A percentile compares a stretch with the other conserved stretches of the same genome.
These are phyloP conservation scores for Colletotrichum eleusines DNA, from an alignment of 2,329 filamentous ascomycete species.

Conservation along the genomic window DNA sequence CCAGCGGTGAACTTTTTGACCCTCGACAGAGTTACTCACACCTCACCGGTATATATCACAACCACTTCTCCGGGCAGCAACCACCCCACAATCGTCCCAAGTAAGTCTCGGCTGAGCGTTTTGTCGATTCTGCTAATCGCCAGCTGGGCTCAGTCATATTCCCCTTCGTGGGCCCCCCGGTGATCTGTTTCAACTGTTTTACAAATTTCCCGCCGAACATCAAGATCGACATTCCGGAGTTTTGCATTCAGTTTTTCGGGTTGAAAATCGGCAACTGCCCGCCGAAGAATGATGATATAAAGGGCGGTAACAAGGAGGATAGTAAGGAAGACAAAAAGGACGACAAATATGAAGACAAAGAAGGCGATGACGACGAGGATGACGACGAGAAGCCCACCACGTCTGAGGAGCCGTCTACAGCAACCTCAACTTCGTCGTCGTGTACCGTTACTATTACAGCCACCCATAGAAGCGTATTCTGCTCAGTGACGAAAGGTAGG, in stretches of 20 bases:
- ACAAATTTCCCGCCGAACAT: constrained; percentile 9
- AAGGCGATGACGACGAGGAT: not conserved
- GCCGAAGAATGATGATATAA: not conserved
- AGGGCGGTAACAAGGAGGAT: not conserved
- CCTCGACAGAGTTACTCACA: not conserved
- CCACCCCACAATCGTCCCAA: constrained; percentile 25
- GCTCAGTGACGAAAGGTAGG: not conserved
- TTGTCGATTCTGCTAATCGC: not conserved
- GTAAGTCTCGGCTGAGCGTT: not conserved
- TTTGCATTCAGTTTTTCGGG: constrained; percentile 23
- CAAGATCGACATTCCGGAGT: constrained; percentile 15
- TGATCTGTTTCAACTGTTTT: constrained; percentile 24
- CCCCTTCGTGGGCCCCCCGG: constrained; percentile 8
- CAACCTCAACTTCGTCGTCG: not conserved
- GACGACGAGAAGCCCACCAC: not conserved
- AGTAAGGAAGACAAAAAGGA: not conserved
- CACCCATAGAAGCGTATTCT: not conserved
- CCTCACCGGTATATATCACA: constrained; percentile 19
- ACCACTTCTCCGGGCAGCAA: constrained; percentile 21
- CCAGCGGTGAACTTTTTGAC: not conserved
- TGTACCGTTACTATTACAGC: not conserved
- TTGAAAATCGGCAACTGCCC: constrained; percentile 28
- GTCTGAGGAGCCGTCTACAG: not conserved
- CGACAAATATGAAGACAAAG: not conserved
- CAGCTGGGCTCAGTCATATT: constrained; percentile 6